A percentile compares a stretch with the other conserved stretches of the same genome.
Evolutionary conservation across 148 eudicot genomes (phyloP).

Genomic region (Spergularia bocconei): DNA sequence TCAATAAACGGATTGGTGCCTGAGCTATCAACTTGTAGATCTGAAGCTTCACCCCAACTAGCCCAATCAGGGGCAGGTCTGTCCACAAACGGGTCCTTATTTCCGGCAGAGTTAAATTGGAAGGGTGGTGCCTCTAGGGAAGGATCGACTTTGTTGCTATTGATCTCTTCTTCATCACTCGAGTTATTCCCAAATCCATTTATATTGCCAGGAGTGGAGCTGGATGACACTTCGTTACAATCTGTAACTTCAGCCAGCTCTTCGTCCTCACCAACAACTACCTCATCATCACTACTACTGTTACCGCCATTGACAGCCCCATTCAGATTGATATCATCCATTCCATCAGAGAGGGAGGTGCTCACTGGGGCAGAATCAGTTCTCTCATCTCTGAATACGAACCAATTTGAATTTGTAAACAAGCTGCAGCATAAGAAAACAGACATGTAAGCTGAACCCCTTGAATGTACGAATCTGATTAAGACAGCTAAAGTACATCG

Average conservation of each 20-base stretch:
- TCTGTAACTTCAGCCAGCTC: constrained; percentile 46
- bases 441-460: background rate
- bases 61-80: constrained; percentile 76
- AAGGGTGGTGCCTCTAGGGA: constrained; percentile 38
- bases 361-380: constrained; percentile 46
- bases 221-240: constrained; percentile 34
- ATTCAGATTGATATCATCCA: constrained; percentile 73
- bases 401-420: constrained; percentile 98
- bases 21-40: constrained; percentile 53
- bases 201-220: constrained; percentile 23
- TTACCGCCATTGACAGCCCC: constrained; percentile 55
- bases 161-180: constrained; percentile 21
- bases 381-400: constrained; percentile 83
- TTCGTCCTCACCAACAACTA: constrained; percentile 81
- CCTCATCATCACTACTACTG: constrained; percentile 90
- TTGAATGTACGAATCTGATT: background rate
- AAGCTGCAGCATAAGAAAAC: constrained; percentile 49
- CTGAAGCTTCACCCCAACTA: constrained; percentile 67
- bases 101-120: constrained; percentile 48
- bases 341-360: constrained; percentile 53
- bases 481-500: background rate
- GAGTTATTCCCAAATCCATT: constrained; percentile 27
- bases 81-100: constrained; percentile 48
- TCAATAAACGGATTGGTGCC: constrained; percentile 67
- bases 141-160: constrained; percentile 28